These are phyloP conservation scores for Nakataea oryzae DNA, from an alignment of 2,329 filamentous ascomycete genomes.

Conservation along the genomic window DNA sequence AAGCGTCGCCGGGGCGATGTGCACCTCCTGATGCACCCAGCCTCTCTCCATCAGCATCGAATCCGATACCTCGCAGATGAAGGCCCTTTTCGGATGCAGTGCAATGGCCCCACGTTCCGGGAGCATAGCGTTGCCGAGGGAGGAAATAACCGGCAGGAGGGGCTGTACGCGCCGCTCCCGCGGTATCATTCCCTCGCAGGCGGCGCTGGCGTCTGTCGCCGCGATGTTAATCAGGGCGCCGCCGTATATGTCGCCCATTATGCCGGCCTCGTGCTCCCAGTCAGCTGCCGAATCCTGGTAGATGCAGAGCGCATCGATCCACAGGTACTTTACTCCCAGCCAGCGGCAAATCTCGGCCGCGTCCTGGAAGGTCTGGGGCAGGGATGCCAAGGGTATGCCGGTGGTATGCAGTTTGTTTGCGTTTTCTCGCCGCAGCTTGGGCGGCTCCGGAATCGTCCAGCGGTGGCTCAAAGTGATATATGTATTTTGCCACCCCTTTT, in stretches of 20 bases:
- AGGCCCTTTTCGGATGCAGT: not conserved
- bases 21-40: not conserved
- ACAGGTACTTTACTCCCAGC: constrained; percentile 9
- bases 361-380: constrained; percentile 9
- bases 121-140: not conserved
- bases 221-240: constrained; percentile 8
- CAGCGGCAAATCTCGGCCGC: constrained; percentile 5
- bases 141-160: not conserved
- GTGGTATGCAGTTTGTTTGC: not conserved
- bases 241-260: constrained; percentile 13
- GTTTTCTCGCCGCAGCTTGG: not conserved
- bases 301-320: constrained; percentile 13
- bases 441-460: not conserved
- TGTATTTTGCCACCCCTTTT: not conserved
- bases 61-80: not conserved
- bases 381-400: constrained; percentile 2
- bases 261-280: constrained; percentile 5
- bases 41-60: not conserved
- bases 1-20: not conserved
- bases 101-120: not conserved
- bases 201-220: not conserved
- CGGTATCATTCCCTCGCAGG: not conserved
- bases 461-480: not conserved
- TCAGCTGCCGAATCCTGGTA: constrained; percentile 7
- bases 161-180: not conserved